Evolutionary conservation across 106 monocot species (phyloP), one percentile per base, ranked within the genome.

Genomic region (Platanthera zijinensis): DNA sequence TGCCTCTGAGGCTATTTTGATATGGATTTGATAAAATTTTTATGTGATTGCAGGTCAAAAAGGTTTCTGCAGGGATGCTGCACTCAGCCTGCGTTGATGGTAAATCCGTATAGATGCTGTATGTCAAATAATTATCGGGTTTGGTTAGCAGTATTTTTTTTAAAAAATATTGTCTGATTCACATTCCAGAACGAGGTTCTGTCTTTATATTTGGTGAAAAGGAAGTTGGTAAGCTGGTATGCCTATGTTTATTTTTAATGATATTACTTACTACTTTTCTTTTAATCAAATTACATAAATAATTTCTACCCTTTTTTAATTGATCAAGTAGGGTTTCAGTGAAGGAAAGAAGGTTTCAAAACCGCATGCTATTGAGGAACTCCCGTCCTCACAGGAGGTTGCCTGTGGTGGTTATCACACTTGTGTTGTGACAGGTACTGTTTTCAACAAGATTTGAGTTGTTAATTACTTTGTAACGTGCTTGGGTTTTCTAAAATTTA

Each of bases 391-490:
- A 10, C 82, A 82, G 76, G 85, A 86, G 82, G 89, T 99, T 79
- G 89, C 97, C 72, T 99, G 97, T 87, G 97, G 97, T 48, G 97
- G 97, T 78, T 99, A 99, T 77, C 97, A 99, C 80, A 99, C 97
- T 52, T 94, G 94, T 71, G 84, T 83, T 75, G 52, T 99, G 69
- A 92, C 94, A 91, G 62, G 97, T 99, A 91, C 22, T 72, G 10
- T 51, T 56, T 45, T 75, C 5, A 51, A 50, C 50, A 21, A 50
- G 17, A 17, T 70, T n/a, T 51, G 10, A 51, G 19, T 51, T 72
- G 50, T 72, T 48, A 48, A 51, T 72, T 51, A 50, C 51, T 11
- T 22, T 15, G 72, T 72, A 72, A 10, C 21, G 51, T 72, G 70
- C 48, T 19, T 22, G 19, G 25, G 50, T 21, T 51, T 72, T 70